phyloP scores from a whole-genome alignment of 1,139 yeast genomes.

The Entelexis sorbosivorans region DNA sequence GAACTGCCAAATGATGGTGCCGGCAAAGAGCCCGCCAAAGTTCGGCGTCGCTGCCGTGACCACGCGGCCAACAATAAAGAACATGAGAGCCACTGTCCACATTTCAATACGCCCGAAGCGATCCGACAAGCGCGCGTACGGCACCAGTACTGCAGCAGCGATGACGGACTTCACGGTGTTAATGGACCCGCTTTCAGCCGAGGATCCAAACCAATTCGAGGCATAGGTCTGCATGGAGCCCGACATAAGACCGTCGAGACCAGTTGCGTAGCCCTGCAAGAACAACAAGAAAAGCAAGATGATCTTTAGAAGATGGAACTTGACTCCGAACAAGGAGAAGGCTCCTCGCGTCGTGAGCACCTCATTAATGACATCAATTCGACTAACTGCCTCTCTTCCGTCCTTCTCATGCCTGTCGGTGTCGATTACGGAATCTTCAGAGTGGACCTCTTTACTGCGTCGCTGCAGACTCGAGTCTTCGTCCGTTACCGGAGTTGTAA shows the following conservation, averaged over 20 bases:
- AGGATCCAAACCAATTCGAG: conserved; percentile 44
- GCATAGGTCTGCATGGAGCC: conserved; percentile 45
- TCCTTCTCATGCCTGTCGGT: neutral
- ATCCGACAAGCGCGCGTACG: conserved; percentile 59
- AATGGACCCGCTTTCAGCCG: conserved; percentile 54
- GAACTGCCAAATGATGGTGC: conserved; percentile 56
- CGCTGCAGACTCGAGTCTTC: neutral
- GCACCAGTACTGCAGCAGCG: conserved; percentile 62
- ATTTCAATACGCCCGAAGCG: conserved; percentile 58
- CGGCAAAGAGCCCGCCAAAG: conserved; percentile 59
- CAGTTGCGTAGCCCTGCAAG: conserved; percentile 52
- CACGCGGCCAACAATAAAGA: conserved; percentile 60
- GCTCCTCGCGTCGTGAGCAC: conserved; percentile 6
- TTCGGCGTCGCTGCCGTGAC: conserved; percentile 56
- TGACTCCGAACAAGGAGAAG: conserved; percentile 1
- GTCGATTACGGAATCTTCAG: neutral
- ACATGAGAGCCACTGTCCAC: conserved; percentile 42
- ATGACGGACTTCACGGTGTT: conserved; percentile 49
- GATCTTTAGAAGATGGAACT: conserved; percentile 16
- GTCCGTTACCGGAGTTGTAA: neutral
- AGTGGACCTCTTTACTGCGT: neutral
- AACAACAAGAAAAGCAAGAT: conserved; percentile 44
- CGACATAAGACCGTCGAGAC: conserved; percentile 51
- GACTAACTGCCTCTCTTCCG: conserved; percentile 9
- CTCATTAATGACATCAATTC: conserved; percentile 9